A percentile compares a stretch with the other conserved stretches of the same genome.
Evolutionary conservation across 1,284 basidiomycete genomes (phyloP).

Genomic region (Ceratobasidium sp.): DNA sequence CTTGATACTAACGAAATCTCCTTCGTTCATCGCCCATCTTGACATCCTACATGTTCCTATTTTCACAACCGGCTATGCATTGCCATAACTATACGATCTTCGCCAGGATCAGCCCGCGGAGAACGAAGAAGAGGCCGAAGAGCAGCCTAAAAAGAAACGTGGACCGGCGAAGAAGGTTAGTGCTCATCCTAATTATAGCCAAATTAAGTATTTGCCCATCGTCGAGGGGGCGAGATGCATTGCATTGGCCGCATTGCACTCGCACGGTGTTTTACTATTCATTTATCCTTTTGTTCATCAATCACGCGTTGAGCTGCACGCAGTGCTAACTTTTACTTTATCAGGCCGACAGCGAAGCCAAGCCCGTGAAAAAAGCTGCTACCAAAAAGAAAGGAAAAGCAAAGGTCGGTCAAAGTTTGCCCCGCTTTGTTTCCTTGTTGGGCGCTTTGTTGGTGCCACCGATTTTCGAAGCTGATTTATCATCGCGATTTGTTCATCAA

Average conservation of each 20-base stretch:
- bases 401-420: constrained; percentile 17
- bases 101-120: constrained; percentile 47
- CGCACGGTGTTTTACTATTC: background rate
- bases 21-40: background rate
- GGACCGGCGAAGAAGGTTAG: constrained; percentile 49
- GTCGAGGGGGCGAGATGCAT: background rate
- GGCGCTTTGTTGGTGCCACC: background rate
- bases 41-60: background rate
- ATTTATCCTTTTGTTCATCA: background rate
- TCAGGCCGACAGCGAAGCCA: constrained; percentile 16
- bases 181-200: background rate
- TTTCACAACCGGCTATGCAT: background rate
- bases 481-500: background rate
- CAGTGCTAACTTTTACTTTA: background rate
- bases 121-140: constrained; percentile 55
- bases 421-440: background rate
- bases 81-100: background rate
- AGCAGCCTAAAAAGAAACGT: constrained; percentile 60
- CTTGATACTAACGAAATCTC: too few relatives aligned
- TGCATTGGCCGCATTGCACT: background rate
- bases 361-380: constrained; percentile 30
- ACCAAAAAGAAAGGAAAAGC: constrained; percentile 25
- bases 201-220: background rate
- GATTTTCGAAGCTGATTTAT: background rate
- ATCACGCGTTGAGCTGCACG: background rate